phyloP scores from a whole-genome alignment of 73 alveolate genomes.

The Diophrys sp. region DNA sequence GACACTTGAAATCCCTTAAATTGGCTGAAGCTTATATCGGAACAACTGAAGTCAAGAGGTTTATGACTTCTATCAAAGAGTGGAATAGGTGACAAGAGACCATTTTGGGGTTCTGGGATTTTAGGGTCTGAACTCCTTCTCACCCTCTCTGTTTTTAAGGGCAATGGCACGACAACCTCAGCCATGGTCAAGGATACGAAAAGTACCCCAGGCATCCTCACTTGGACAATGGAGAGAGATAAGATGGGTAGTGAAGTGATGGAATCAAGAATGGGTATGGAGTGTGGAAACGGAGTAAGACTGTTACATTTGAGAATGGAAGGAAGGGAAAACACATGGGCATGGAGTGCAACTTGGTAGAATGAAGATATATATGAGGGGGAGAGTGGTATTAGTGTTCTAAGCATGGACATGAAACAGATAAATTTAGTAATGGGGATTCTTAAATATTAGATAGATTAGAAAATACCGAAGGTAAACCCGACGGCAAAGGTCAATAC shows the following conservation, averaged over 20 bases:
- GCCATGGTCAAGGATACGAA: slow-evolving; percentile 22
- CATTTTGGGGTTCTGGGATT: slow-evolving; percentile 98
- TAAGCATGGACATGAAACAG: too few species aligned
- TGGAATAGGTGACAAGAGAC: slow-evolving; percentile 86
- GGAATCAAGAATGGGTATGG: slow-evolving; percentile 68
- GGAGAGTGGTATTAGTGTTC: too few species aligned
- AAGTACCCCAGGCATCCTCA: background rate
- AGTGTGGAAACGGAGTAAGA: slow-evolving; percentile 23
- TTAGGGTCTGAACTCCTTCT: too few species aligned
- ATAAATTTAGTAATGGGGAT: too few species aligned
- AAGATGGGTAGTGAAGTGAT: slow-evolving; percentile 57
- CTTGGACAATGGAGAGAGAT: slow-evolving; percentile 47
- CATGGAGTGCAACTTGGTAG: slow-evolving; percentile 49
- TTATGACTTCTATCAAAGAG: slow-evolving; percentile 87
- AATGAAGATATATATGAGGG: slow-evolving; percentile 41
- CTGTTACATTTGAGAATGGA: slow-evolving; percentile 64
- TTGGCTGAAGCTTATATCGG: slow-evolving; percentile 93
- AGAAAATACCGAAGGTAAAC: slow-evolving; percentile 32
- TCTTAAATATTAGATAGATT: too few species aligned
- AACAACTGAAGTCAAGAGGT: slow-evolving; percentile 80
- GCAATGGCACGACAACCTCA: background rate
- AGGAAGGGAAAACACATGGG: slow-evolving; percentile 62
- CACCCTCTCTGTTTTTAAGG: slow-evolving; percentile 20
- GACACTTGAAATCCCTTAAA: slow-evolving; percentile 91
- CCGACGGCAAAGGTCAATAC: slow-evolving; percentile 51